Conservation (phyloP, 208 protist genomes). For the Wallacemonas sp. region DNA sequence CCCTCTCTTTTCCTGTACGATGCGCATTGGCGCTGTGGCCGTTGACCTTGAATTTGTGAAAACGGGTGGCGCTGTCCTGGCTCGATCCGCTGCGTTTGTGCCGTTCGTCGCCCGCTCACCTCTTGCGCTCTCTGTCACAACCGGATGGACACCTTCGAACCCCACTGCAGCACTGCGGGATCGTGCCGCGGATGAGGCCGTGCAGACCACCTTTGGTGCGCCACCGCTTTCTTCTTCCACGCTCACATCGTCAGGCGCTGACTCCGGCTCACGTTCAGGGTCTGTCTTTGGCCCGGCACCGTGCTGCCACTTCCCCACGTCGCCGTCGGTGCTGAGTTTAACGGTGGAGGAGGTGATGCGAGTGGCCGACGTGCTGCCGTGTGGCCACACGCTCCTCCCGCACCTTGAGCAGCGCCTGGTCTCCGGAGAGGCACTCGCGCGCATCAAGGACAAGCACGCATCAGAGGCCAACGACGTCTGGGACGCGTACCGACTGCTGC, state of each 20-base stretch:
- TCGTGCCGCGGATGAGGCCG: too few species aligned
- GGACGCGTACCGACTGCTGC: conserved; percentile 8
- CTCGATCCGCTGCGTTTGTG: conserved; percentile 62
- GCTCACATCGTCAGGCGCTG: background rate
- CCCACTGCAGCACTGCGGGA: too few species aligned
- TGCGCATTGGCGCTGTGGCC: conserved; percentile 28
- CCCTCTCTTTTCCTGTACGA: background rate
- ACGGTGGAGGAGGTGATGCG: conserved; percentile 40
- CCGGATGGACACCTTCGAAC: too few species aligned
- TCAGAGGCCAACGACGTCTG: conserved; percentile 3
- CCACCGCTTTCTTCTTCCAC: too few species aligned
- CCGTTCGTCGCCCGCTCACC: conserved; percentile 32
- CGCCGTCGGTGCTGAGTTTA: conserved; percentile 41
- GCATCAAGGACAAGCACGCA: conserved; percentile 20
- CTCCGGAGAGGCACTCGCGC: conserved; percentile 29
- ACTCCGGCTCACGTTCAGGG: background rate
- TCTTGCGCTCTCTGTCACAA: conserved; percentile 1
- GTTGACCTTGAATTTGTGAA: conserved; percentile 81
- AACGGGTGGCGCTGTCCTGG: conserved; percentile 36
- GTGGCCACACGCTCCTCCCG: conserved; percentile 47
- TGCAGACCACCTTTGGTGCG: too few species aligned
- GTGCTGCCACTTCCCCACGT: conserved; percentile 12
- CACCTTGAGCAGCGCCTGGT: conserved; percentile 28
- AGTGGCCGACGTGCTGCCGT: conserved; percentile 61
- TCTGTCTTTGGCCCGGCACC: background rate